phyloP scores from a whole-genome alignment of 2,329 filamentous ascomycete species.

The Cladosporium sp. region DNA sequence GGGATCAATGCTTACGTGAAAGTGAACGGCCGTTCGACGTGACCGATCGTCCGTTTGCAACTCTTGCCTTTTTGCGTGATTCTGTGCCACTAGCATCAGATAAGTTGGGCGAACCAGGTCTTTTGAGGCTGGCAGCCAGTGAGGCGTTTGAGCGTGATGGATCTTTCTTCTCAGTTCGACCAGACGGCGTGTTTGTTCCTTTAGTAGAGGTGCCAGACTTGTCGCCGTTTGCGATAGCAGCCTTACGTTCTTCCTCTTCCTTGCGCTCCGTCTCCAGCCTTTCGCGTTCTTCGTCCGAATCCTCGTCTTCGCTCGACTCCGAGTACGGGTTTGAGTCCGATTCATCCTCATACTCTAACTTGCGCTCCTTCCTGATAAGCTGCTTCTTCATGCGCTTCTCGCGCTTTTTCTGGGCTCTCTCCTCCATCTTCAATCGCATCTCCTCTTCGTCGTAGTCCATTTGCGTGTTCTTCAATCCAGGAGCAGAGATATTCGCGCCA shows the following conservation, averaged over 20 bases:
- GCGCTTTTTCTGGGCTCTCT: constrained; percentile 65
- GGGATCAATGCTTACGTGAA: constrained; percentile 19
- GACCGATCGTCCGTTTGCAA: constrained; percentile 37
- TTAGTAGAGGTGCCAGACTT: constrained; percentile 61
- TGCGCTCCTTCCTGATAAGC: constrained; percentile 78
- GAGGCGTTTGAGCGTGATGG: constrained; percentile 43
- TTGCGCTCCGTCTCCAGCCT: constrained; percentile 55
- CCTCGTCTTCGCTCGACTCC: constrained; percentile 52
- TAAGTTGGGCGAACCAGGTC: constrained; percentile 77
- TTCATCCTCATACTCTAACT: constrained; percentile 78
- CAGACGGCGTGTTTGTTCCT: constrained; percentile 64
- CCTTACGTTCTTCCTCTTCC: constrained; percentile 50
- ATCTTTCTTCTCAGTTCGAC: constrained; percentile 51
- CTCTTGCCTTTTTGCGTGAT: constrained; percentile 67
- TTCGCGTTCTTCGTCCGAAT: constrained; percentile 62
- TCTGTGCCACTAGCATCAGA: constrained; percentile 93
- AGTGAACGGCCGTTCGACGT: constrained; percentile 21
- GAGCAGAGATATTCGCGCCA: constrained; percentile 73
- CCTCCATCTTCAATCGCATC: constrained; percentile 59
- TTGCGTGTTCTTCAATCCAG: constrained; percentile 48
- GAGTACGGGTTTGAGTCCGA: constrained; percentile 41
- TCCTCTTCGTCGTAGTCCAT: constrained; percentile 61
- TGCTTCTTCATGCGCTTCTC: constrained; percentile 77
- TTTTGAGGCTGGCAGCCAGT: constrained; percentile 60
- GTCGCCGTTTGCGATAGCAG: constrained; percentile 45